These are phyloP conservation scores for Metschnikowia sp. DNA, from an alignment of 805 yeast species.

Conservation along the genomic window DNA sequence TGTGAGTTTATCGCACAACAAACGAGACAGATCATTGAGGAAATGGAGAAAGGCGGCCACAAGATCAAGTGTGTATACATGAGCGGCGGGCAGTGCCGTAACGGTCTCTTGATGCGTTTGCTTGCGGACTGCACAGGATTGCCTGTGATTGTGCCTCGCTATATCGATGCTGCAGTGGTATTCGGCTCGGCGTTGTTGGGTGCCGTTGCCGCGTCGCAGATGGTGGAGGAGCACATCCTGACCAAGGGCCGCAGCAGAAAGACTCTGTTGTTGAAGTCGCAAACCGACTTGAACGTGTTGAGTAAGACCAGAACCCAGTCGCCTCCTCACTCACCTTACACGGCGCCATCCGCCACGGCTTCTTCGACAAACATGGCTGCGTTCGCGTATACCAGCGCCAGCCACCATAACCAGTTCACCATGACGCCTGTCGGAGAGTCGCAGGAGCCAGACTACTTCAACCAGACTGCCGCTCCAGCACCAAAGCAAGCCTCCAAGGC, in stretches of 20 bases:
- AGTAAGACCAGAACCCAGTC: constrained; percentile 9
- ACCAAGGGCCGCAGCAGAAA: constrained; percentile 36
- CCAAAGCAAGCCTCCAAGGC: constrained; percentile 1
- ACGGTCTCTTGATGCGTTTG: constrained; percentile 81
- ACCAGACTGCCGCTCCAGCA: constrained; percentile 21
- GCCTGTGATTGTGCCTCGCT: constrained; percentile 89
- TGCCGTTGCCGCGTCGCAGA: constrained; percentile 83
- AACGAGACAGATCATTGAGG: constrained; percentile 89
- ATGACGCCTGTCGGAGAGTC: constrained; percentile 40
- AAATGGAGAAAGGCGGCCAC: constrained; percentile 81
- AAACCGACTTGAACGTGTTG: constrained; percentile 25
- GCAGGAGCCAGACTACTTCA: constrained; percentile 38
- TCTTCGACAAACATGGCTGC: constrained; percentile 56
- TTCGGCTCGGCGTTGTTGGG: constrained; percentile 94
- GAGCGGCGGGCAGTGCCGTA: constrained; percentile 97
- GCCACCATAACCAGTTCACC: constrained; percentile 28
- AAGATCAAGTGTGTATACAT: constrained; percentile 70
- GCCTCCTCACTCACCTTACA: constrained; percentile 61
- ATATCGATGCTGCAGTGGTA: constrained; percentile 96
- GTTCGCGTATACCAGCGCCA: constrained; percentile 39
- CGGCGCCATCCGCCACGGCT: constrained; percentile 78
- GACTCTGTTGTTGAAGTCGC: constrained; percentile 32
- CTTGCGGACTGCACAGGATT: constrained; percentile 90
- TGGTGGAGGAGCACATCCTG: constrained; percentile 37
- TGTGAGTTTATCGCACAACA: constrained; percentile 98